phyloP scores from a whole-genome alignment of 768 basidiomycete species.

The Termitomyces titanicus region DNA sequence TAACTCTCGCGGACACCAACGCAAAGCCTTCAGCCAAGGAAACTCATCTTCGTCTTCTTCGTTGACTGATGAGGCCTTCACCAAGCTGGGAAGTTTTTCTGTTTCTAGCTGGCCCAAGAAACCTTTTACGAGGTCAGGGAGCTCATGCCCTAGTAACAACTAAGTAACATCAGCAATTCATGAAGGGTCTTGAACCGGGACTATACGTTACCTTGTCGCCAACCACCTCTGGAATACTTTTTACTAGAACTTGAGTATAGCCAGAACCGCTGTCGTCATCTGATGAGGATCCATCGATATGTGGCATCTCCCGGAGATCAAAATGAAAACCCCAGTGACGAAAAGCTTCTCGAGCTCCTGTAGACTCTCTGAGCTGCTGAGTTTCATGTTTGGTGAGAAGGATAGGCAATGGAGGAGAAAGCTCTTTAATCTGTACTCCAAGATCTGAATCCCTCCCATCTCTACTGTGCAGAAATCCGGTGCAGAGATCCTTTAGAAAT shows the following conservation, averaged over 20 bases:
- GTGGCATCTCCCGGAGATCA: conserved; percentile 23
- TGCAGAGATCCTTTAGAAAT: conserved; percentile 72
- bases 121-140: conserved; percentile 72
- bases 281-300: conserved; percentile 15
- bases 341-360: conserved; percentile 44
- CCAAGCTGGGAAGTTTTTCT: conserved; percentile 28
- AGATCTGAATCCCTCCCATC: conserved; percentile 18
- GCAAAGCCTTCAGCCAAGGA: conserved; percentile 68
- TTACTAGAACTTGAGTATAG: conserved; percentile 66
- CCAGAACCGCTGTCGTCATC: conserved; percentile 28
- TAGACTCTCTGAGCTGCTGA: conserved; percentile 38
- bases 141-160: conserved; percentile 66
- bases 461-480: conserved; percentile 53
- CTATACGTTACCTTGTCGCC: conserved; percentile 64
- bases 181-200: conserved; percentile 5
- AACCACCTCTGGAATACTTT: conserved; percentile 65
- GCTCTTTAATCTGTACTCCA: conserved; percentile 35
- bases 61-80: not conserved
- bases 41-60: conserved; percentile 22
- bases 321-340: conserved; percentile 70
- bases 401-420: conserved; percentile 55
- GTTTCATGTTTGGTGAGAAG: conserved; percentile 69
- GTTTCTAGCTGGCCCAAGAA: conserved; percentile 61
- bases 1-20: conserved; percentile 80
- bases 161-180: conserved; percentile 22